Percentiles rank a stretch among this genome's conserved stretches.
Evolutionary conservation across 2,329 filamentous ascomycete genomes (phyloP).

Genomic region (Pyrenophora tritici-repentis): DNA sequence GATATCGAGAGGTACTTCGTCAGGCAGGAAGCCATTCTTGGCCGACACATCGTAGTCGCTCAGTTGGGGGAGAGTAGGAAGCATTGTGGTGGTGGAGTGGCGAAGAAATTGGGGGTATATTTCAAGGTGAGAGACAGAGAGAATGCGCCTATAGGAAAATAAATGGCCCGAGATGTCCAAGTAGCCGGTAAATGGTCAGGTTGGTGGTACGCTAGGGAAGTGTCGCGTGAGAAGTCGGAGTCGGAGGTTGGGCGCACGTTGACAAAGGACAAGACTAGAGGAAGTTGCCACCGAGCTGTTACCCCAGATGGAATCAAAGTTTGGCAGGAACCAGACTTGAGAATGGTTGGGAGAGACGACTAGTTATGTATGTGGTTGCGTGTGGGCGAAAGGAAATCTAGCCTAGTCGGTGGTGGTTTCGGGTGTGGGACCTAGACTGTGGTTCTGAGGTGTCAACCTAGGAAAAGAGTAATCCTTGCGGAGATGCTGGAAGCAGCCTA

Average conservation of each 20-base stretch:
- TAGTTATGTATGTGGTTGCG: constrained; percentile 7
- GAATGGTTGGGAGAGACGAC: neutral
- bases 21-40: constrained; percentile 84
- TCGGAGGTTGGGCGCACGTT: neutral
- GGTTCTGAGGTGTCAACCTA: constrained; percentile 3
- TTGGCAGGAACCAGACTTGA: neutral
- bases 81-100: constrained; percentile 38
- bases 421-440: constrained; percentile 13
- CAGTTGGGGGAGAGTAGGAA: constrained; percentile 55
- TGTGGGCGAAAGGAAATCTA: constrained; percentile 22
- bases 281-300: constrained; percentile 9
- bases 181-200: neutral
- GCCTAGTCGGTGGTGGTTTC: constrained; percentile 18
- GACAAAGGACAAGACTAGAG: neutral
- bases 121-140: neutral
- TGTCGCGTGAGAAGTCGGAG: constrained; percentile 12
- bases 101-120: neutral
- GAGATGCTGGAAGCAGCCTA: constrained; percentile 8
- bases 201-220: neutral
- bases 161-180: neutral
- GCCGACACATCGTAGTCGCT: constrained; percentile 81
- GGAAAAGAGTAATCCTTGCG: constrained; percentile 2
- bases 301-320: neutral
- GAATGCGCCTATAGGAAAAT: neutral
- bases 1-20: constrained; percentile 75